phyloP scores from a whole-genome alignment of 768 basidiomycete species.

The Auriscalpium orientale region DNA sequence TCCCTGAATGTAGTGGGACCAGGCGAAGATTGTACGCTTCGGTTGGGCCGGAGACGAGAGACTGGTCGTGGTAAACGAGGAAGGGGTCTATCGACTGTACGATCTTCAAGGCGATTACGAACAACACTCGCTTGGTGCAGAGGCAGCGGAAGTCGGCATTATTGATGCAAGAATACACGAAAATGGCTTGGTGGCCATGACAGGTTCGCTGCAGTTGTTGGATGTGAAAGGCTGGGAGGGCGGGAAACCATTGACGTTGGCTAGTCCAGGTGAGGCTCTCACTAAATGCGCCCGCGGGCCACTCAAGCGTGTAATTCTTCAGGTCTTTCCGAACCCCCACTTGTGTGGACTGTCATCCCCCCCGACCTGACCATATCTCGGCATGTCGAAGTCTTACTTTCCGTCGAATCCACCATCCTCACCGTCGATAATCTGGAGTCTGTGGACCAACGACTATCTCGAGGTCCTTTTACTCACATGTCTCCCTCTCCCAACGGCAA shows the following conservation, averaged over 20 bases:
- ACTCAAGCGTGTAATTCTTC: background rate
- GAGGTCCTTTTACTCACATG: constrained; percentile 85
- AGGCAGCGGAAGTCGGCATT: constrained; percentile 76
- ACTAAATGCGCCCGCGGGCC: background rate
- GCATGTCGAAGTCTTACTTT: constrained; percentile 84
- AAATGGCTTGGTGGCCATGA: constrained; percentile 80
- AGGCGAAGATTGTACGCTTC: constrained; percentile 71
- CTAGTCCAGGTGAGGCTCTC: constrained; percentile 59
- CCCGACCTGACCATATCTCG: constrained; percentile 85
- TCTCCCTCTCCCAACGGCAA: constrained; percentile 93
- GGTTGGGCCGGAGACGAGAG: constrained; percentile 83
- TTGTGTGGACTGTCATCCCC: constrained; percentile 83
- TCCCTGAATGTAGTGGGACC: constrained; percentile 70
- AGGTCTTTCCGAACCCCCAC: constrained; percentile 75
- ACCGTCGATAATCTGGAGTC: constrained; percentile 85
- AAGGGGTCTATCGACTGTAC: constrained; percentile 86
- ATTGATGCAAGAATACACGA: constrained; percentile 83
- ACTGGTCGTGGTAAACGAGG: constrained; percentile 82
- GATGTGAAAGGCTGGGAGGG: constrained; percentile 92
- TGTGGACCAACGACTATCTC: constrained; percentile 79
- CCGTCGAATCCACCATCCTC: constrained; percentile 71
- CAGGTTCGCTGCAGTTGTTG: constrained; percentile 63
- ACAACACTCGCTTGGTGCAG: constrained; percentile 77
- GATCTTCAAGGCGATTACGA: constrained; percentile 80
- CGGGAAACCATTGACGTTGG: constrained; percentile 59